Evolutionary conservation across 148 eudicot genomes (phyloP), one percentile per base, ranked within the genome.

Genomic region (Rhododendron griersonianum): DNA sequence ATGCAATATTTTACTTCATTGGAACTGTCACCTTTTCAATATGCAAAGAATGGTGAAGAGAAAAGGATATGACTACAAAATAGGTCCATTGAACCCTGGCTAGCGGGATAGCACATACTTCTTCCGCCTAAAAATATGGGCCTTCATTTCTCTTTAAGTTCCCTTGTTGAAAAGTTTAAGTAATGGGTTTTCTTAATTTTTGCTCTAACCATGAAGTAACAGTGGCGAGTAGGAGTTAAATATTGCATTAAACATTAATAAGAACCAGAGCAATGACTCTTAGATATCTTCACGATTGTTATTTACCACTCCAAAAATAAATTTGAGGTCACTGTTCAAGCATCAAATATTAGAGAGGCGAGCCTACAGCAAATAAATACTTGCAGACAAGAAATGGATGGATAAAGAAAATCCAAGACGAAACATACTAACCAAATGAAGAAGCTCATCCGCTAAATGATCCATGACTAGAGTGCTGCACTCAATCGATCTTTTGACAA

Each of bases 361-460:
- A 74, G 23, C 47, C 7, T 35, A 84, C 35, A 84, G 35, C 25
- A 44, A 25, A 44, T 45, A 80, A 59, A 19, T 21, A 25, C 10
- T 10, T 5, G 39, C 11, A 41, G 3, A 23, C 11, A 1, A 53
- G 44, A 76, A 25, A 45, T 18, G 21, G 33, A 51, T 25, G 21
- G 33, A 51, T 25, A 33, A 37, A 5, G 16, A 50, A 81, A 65
- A 76, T 75, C 77, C 71, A 83, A 51, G 81, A 73, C 81, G 79
- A 74, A 35, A 63, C 75, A 69, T 80, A 87, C 98, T 92, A 48
- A 95, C 99, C 98, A 93, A 87, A 65, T 92, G 92, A 85, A 91
- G 90, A 90, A 88, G 86, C 73, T 92, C 90, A 78, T 90, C 90
- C 82, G 80, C 85, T 47, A 86, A 19, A 83, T 76, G 86, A 85